phyloP scores from a whole-genome alignment of 2,329 filamentous ascomycete species.

The Fusarium poae region DNA sequence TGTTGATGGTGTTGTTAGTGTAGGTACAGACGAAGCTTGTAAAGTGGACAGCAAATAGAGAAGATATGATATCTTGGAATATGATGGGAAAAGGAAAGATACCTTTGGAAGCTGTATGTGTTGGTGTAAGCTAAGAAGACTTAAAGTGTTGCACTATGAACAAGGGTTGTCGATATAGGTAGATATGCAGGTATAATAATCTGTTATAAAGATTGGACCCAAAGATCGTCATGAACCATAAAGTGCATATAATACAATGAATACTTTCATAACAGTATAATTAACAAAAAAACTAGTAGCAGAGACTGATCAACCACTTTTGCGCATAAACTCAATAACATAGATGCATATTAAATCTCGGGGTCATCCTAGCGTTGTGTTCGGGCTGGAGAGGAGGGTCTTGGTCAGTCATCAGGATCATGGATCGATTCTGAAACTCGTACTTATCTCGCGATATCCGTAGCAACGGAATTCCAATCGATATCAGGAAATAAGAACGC shows the following conservation, averaged over 20 bases:
- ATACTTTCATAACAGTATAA: not conserved
- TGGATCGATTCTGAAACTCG: constrained; percentile 34
- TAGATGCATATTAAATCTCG: constrained; percentile 20
- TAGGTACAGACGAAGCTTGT: constrained; percentile 20
- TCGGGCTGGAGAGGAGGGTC: constrained; percentile 14
- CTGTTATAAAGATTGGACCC: not conserved
- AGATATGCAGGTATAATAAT: constrained; percentile 4
- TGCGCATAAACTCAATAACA: constrained; percentile 35
- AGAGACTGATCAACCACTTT: not conserved
- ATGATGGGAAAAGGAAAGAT: not conserved
- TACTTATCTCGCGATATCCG: constrained; percentile 23
- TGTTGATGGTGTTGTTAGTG: constrained; percentile 1
- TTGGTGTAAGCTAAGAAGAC: not conserved
- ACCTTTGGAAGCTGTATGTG: not conserved
- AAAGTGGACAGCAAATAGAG: constrained; percentile 24
- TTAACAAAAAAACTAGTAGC: not conserved
- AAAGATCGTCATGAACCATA: not conserved
- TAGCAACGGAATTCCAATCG: constrained; percentile 45
- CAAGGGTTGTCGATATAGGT: not conserved
- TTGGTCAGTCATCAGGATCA: constrained; percentile 7
- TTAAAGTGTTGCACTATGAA: not conserved
- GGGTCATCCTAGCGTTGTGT: constrained; percentile 23
- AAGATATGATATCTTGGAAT: not conserved
- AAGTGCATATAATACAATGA: not conserved
- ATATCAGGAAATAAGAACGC: constrained; percentile 41